Evolutionary conservation across 2,329 filamentous ascomycete genomes (phyloP).

Genomic region (Diplocarpon mali): DNA sequence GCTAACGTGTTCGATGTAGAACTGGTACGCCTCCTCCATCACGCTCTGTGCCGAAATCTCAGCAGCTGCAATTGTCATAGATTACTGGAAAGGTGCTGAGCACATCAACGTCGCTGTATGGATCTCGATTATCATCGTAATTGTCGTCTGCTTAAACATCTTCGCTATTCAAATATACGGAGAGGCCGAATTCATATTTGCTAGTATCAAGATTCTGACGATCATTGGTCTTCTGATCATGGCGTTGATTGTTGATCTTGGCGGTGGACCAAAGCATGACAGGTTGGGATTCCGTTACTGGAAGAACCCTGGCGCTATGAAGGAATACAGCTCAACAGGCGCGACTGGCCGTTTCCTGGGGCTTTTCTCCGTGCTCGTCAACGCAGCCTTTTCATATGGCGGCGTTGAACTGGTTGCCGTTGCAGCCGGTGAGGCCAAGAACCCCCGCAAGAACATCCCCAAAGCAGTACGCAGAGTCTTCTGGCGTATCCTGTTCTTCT

Average conservation of each 20-base stretch:
- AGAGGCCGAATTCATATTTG: constrained; percentile 51
- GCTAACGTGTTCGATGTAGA: constrained; percentile 11
- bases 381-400: constrained; percentile 37
- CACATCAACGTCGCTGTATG: constrained; percentile 24
- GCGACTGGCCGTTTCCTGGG: constrained; percentile 56
- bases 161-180: constrained; percentile 48
- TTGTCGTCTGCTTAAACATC: constrained; percentile 37
- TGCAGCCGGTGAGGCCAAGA: constrained; percentile 57
- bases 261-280: constrained; percentile 64
- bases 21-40: constrained; percentile 25
- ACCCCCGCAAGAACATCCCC: constrained; percentile 58
- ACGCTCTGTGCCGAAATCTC: constrained; percentile 37
- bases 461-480: constrained; percentile 70
- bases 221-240: constrained; percentile 60
- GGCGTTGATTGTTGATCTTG: constrained; percentile 75
- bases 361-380: constrained; percentile 45
- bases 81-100: constrained; percentile 30
- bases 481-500: constrained; percentile 65
- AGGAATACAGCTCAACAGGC: constrained; percentile 50
- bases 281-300: constrained; percentile 63
- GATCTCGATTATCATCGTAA: constrained; percentile 33
- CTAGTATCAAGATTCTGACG: constrained; percentile 43
- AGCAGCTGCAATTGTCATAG: constrained; percentile 38
- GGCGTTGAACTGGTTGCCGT: constrained; percentile 35
- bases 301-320: constrained; percentile 59